Base-by-base conservation (phyloP, 2,329 filamentous ascomycete genomes). In the Lasiodiplodia sp. region DNA sequence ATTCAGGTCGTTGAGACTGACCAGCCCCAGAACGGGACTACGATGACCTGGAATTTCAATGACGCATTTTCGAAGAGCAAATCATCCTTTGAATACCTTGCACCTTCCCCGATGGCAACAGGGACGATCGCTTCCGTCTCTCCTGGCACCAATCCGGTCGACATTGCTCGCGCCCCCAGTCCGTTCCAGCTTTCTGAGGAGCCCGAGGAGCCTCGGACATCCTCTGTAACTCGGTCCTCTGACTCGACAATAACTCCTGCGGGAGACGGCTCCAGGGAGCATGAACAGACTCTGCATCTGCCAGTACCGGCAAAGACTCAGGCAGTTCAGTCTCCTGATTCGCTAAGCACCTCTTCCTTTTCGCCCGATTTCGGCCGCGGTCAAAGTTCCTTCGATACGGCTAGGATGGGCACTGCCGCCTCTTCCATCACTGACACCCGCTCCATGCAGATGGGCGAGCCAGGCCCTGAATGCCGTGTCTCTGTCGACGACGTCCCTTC, bases 401-500 rank as follows among this genome's bases (percentile, higher is more conserved):
- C 92, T 66, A 87, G 90, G 23, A 87, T 93, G 34, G 92, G 91
- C 6, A 94, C 92, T 1, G 90, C 92, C 2, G 88, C 91, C 6
- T 94, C 92, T 1, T 94, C 91, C 0, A 83, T 91, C 53, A 87
- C 88, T 0, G 92, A 94, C 70, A 91, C 91, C 71, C 90, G 88
- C 68, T 93, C 91, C 2, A 82, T 92, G 38, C 83, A 92, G 6
- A 87, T 93, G 78, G 91, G 91, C 66, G 91, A 94, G 71, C 91
- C 90, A 23, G 90, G 90, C 0, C 91, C 91, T 0, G 91, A 93
- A 73, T 82, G 83, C 12, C 88, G 91, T 57, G 87, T 91, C 44
- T 94, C 92, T 0, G 85, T 90, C 38, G 90, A 92, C 71, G 91
- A 92, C 72, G 88, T 92, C 16, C 91, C 92, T 2, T 94, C 92